Base-by-base conservation (phyloP, 1,139 yeast species). In the Scheffersomyces insectosa region DNA sequence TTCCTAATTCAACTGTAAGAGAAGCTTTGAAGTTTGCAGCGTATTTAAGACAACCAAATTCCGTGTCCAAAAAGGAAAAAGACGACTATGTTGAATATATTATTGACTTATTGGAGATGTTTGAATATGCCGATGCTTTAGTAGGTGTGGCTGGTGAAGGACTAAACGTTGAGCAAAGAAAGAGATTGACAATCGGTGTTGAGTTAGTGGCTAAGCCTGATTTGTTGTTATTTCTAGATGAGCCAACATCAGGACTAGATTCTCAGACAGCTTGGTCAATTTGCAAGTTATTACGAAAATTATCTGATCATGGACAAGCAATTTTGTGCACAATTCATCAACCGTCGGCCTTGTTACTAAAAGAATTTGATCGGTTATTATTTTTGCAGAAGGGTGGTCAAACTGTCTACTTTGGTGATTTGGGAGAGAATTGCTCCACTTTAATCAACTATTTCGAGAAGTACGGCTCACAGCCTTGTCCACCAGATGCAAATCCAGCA, bases 351-450 rank as follows among this genome's bases (percentile, higher is more conserved):
- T 52, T 68, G 33, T 63, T 69, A 44, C 56, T 69, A 51, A 56
- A 63, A 43, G 70, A 65, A 42, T 67, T 67, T 43, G 72, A 67
- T 46, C 57, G 72, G 39, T 55, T 69, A 40, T 62, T 69, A 47
- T 68, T 69, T 46, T 61, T 70, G 50, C 72, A 68, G 54, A 64
- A 56, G 48, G 75, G 75, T 47, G 95, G 95, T 44, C 72, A 77
- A 55, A 86, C 93, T 4, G 90, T 85, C 13, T 87, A 87, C 62
- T 87, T 85, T 60, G 95, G 95, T 43, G 89, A 85, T 43, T 75
- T 87, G 54, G 95, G 95, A 42, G 65, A 73, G 44, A 71, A 73
- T 52, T 80, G 85, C 44, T 40, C 56, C 10, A 68, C 79, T 3
- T 62, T 83, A 55, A 65, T 78, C 41, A 55, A 65, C 35, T 83